Evolutionary conservation across 2,329 filamentous ascomycete genomes (phyloP).

Genomic region (Fusarium sp.): DNA sequence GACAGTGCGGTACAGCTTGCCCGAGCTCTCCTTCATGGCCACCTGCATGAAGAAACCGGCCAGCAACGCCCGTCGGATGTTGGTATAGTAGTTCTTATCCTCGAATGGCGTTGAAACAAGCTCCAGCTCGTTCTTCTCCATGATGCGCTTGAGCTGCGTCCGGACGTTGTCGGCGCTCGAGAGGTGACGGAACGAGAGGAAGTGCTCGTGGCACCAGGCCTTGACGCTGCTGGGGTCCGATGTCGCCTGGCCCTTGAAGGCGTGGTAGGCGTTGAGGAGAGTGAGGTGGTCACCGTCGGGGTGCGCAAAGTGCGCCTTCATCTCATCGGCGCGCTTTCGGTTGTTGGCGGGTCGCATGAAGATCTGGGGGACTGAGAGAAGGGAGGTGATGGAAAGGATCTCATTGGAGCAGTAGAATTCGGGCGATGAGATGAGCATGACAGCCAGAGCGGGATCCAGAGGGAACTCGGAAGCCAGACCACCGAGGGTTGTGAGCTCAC

Average conservation of each 20-base stretch:
- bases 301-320: constrained; percentile 95
- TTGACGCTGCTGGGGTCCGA: constrained; percentile 75
- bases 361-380: constrained; percentile 93
- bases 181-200: constrained; percentile 88
- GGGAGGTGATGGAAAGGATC: constrained; percentile 92
- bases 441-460: constrained; percentile 90
- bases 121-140: constrained; percentile 91
- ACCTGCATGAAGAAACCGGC: constrained; percentile 99
- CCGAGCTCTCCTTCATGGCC: constrained; percentile 88
- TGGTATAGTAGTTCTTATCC: constrained; percentile 97
- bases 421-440: constrained; percentile 97
- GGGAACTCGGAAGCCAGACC: constrained; percentile 94
- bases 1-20: constrained; percentile 93
- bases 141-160: constrained; percentile 90
- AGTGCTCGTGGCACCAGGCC: constrained; percentile 97
- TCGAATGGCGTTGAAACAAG: constrained; percentile 90
- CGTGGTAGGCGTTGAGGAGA: constrained; percentile 97
- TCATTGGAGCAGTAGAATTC: constrained; percentile 99
- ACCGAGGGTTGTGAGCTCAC: constrained; percentile 88
- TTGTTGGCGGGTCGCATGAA: constrained; percentile 89
- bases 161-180: constrained; percentile 96
- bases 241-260: constrained; percentile 81
- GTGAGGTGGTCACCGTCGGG: constrained; percentile 95
- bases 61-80: constrained; percentile 92
- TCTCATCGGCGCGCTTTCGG: constrained; percentile 93